Evolutionary conservation across 768 basidiomycete genomes (phyloP).

Genomic region (Termitomyces sp.): DNA sequence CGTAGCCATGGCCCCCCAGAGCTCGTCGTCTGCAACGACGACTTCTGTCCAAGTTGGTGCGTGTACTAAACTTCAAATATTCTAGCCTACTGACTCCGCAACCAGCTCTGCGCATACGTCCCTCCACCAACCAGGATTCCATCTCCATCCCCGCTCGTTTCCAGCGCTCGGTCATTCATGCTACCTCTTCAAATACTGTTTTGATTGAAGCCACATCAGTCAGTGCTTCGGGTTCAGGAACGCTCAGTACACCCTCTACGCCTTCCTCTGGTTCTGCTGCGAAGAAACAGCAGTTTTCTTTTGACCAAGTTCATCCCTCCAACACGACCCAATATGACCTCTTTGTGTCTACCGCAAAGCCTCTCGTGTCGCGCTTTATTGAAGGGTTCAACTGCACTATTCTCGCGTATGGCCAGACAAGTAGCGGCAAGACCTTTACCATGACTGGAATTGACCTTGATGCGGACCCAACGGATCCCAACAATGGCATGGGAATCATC

Average conservation of each 20-base stretch:
- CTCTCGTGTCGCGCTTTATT: conserved; percentile 80
- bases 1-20: conserved; percentile 66
- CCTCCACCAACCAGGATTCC: conserved; percentile 78
- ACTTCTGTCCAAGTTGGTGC: conserved; percentile 93
- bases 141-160: conserved; percentile 89
- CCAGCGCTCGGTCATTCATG: conserved; percentile 84
- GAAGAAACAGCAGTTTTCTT: conserved; percentile 85
- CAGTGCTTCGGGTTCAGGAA: conserved; percentile 42
- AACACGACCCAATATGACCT: conserved; percentile 79
- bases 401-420: conserved; percentile 96
- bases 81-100: conserved; percentile 12
- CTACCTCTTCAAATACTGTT: conserved; percentile 67
- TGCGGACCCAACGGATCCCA: conserved; percentile 74
- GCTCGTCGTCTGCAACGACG: conserved; percentile 64
- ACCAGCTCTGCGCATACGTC: conserved; percentile 84
- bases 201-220: conserved; percentile 70
- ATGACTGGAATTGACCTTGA: conserved; percentile 97
- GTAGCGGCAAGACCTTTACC: conserved; percentile 94
- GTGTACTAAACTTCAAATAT: conserved; percentile 25
- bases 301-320: conserved; percentile 93
- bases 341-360: conserved; percentile 79
- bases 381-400: conserved; percentile 98
- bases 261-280: conserved; percentile 37
- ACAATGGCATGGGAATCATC: conserved; percentile 90
- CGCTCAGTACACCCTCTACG: conserved; percentile 41